Evolutionary conservation across 1,284 basidiomycete species (phyloP), one percentile per base, ranked within the genome.

Genomic region (Laetiporus sulphureus): DNA sequence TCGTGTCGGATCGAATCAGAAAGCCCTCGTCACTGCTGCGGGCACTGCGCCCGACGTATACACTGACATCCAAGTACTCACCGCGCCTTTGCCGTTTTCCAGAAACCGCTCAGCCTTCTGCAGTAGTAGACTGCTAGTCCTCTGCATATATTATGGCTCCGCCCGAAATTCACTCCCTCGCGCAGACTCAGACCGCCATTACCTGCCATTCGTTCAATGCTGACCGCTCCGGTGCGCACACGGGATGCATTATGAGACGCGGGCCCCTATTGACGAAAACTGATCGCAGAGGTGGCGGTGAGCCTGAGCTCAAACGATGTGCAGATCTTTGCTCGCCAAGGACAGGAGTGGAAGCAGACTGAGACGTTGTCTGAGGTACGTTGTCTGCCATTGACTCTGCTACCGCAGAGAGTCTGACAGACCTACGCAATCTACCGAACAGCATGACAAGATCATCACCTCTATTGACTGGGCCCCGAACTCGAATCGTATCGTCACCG

Each of bases 371-470:
- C 88, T 13, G 94, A 98, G 79, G 92, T 91, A 42, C 22, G 73
- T 63, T 41, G 18, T 70, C 63, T 25, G 2, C 13, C 21, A 27
- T 12, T 44, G 33, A 16, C 32, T n/a, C 16, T 10, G 18, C 23
- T 12, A 1, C 24, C 23, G 38, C n/a, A 20, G n/a, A n/a, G n/a
- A n/a, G n/a, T n/a, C n/a, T n/a, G 4, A 37, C 32, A 27, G n/a
- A 5, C 19, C 29, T 21, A 29, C 22, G 7, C 40, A 34, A 42
- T 37, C 15, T 3, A 29, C 21, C 6, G 30, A 49, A 27, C 55
- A 97, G 92, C 96, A 99, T 68, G 96, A 99, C 73, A 99, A 99
- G 70, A 72, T 87, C 50, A 90, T 99, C 66, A 99, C 95, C 2
- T 93, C 91, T 45, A 96, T 99, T 64, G 95, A 98, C 65, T 99